Evolutionary conservation across 768 basidiomycete genomes (phyloP), one percentile per base, ranked within the genome.

Genomic region (Lactarius quietus): DNA sequence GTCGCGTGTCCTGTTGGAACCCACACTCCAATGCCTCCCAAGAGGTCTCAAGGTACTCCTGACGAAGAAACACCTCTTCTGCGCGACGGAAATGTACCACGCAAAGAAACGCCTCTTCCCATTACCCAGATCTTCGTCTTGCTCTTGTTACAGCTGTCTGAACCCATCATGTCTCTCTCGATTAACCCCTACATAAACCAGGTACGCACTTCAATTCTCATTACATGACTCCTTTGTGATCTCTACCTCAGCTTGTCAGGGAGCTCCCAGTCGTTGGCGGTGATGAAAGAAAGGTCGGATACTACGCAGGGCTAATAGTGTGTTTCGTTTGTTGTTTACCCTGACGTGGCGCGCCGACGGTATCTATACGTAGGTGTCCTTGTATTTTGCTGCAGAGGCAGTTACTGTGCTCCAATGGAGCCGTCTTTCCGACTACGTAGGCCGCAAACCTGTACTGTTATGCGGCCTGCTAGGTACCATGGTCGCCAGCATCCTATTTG

Each of bases 221-320:
- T 36, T 12, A 7, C 23, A 15, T 12, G 28, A 8, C 38, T 20
- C 3, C 14, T 20, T 23, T 15, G 10, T 51, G 26, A 51, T 23
- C 14, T 26, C 48, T 20, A 18, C 20, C 39, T 41, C 51, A 82
- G 82, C 76, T 82, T 18, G 64, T 82, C 33, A 74, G 76, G 29
- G 79, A 80, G 65, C 72, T 78, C 8, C 75, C 75, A 45, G 74
- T 83, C 61, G 80, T 79, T 0, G 77, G 75, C 9, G 81, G 82
- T 43, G 80, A 82, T 54, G 76, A 78, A 64, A 73, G 71, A 51
- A 77, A 76, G 71, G 79, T 82, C n/a, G 81, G 81, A 33, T 82
- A 82, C 70, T 82, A 82, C 65, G 82, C 80, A 3, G 81, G 81
- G 12, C 55, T 82, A 61, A 80, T 82, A 45, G 81, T 82, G 69